These are phyloP conservation scores for Fusarium gaditjirri DNA, from an alignment of 2,329 filamentous ascomycete genomes.

Conservation along the genomic window DNA sequence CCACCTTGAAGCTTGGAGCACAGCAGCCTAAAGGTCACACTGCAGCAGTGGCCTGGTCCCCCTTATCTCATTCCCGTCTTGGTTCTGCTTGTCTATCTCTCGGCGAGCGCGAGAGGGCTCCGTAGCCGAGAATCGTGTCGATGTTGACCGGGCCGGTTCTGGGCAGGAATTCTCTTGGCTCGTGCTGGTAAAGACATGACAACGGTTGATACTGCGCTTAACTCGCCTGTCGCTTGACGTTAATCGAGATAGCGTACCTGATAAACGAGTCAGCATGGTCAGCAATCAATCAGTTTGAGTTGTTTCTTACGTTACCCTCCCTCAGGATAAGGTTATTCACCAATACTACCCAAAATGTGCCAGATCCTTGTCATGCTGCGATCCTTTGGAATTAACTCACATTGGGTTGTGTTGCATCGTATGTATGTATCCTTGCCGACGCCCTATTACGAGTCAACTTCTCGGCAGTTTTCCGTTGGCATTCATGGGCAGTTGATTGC, in stretches of 20 bases:
- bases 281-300: neutral
- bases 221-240: conserved; percentile 4
- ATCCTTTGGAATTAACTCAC: conserved; percentile 2
- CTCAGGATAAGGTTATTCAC: conserved; percentile 1
- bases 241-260: neutral
- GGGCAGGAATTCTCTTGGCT: conserved; percentile 21
- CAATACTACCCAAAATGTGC: conserved; percentile 23
- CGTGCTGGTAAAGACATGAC: conserved; percentile 3
- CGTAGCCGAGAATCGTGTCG: conserved; percentile 9
- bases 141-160: conserved; percentile 22
- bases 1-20: conserved; percentile 5
- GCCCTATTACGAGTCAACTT: neutral
- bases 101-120: conserved; percentile 27
- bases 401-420: neutral
- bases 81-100: conserved; percentile 11
- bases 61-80: conserved; percentile 32
- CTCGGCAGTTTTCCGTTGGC: conserved; percentile 17
- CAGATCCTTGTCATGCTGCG: conserved; percentile 12
- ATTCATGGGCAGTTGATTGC: neutral
- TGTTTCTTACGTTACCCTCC: conserved; percentile 1
- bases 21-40: neutral
- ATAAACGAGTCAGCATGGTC: neutral
- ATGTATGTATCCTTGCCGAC: neutral
- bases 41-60: conserved; percentile 14
- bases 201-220: conserved; percentile 22